A percentile compares a stretch with the other conserved stretches of the same genome.
Conservation (phyloP, 73 alveolate genomes). For the Tetrahymena borealis region DNA sequence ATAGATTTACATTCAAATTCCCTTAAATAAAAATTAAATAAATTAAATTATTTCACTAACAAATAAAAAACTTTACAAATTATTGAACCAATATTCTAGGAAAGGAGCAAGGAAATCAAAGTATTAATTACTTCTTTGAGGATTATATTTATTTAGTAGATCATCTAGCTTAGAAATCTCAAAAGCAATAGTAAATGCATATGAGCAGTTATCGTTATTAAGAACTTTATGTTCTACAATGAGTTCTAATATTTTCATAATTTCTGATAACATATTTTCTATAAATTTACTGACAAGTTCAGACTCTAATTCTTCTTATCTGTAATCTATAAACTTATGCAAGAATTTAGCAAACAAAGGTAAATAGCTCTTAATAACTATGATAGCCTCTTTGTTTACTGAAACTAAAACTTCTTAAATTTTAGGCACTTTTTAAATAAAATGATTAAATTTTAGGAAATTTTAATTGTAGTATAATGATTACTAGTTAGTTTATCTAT, state of each 20-base stretch:
- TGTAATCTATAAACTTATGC: not conserved
- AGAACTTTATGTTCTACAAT: not conserved
- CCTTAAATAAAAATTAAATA: not conserved
- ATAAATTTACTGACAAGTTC: not conserved
- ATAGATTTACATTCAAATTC: not conserved
- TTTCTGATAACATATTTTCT: not conserved
- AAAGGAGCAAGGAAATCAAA: not conserved
- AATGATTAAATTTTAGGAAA: not conserved
- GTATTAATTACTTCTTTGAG: not conserved
- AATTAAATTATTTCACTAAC: not conserved
- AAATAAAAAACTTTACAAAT: not conserved
- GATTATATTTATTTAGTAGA: not conserved
- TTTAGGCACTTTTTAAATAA: not conserved
- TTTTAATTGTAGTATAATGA: not conserved
- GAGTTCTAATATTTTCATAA: not conserved
- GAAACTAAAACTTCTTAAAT: not conserved
- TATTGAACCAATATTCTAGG: not conserved
- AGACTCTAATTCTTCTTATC: not conserved
- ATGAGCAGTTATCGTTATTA: not conserved
- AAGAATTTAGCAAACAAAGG: not conserved
- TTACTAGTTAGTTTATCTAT: not conserved
- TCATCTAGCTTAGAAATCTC: not conserved
- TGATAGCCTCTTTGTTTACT: not conserved
- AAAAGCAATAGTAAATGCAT: not conserved
- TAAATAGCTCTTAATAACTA: not conserved